These are phyloP conservation scores for Iberis pinnata DNA, from an alignment of 345 rosid species.

Conservation along the genomic window DNA sequence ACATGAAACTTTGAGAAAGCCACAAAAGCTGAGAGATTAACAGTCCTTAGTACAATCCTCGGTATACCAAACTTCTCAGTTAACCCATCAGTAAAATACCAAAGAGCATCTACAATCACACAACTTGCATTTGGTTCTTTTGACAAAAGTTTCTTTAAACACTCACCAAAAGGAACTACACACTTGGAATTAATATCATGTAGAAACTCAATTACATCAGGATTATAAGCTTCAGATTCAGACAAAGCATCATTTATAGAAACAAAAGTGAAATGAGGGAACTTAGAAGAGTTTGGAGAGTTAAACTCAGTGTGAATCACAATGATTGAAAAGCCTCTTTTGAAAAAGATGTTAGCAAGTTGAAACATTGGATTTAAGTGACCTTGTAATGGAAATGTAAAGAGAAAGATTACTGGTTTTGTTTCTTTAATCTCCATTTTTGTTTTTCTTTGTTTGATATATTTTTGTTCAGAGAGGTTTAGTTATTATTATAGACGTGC, in stretches of 20 bases:
- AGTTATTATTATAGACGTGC: conserved; percentile 3
- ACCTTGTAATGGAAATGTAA: conserved; percentile 56
- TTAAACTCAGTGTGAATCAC: conserved; percentile 46
- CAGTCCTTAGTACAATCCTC: conserved; percentile 44
- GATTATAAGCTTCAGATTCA: conserved; percentile 3
- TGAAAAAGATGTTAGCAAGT: conserved; percentile 42
- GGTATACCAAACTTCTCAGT: conserved; percentile 39
- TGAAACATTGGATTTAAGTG: conserved; percentile 61
- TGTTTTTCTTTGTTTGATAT: background rate
- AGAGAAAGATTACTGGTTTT: conserved; percentile 36
- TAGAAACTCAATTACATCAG: conserved; percentile 21
- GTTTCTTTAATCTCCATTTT: conserved; percentile 26
- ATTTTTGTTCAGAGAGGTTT: background rate
- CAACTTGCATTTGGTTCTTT: conserved; percentile 34
- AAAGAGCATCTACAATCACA: conserved; percentile 43
- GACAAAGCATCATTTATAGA: conserved; percentile 43
- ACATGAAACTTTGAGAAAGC: conserved; percentile 21
- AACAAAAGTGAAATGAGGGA: conserved; percentile 47
- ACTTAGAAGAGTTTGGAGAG: conserved; percentile 38
- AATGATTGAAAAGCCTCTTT: conserved; percentile 46
- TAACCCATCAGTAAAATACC: conserved; percentile 39
- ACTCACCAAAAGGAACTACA: conserved; percentile 34
- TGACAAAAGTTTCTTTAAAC: conserved; percentile 35
- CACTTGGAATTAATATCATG: conserved; percentile 35
- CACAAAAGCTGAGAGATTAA: conserved; percentile 27